Base-by-base conservation (phyloP, 495 filamentous ascomycete species). In the Amniculicola lignicola region DNA sequence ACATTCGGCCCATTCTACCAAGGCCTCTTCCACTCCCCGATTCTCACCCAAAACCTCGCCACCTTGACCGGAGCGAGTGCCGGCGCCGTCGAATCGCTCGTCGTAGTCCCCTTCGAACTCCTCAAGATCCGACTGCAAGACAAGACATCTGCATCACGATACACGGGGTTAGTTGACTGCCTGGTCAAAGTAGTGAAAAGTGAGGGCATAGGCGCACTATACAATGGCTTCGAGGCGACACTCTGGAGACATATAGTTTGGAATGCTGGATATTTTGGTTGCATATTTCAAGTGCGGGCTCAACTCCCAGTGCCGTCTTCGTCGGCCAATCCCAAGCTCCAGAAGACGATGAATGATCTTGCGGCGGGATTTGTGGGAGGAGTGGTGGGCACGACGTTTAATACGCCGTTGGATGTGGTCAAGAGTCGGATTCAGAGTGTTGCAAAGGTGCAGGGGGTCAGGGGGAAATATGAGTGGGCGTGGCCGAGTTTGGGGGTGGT, bases 361-460 rank as follows among this genome's bases (percentile, higher is more conserved):
- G 50, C 50, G 11, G 57, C 57, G 5, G 57, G 57, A 12, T 60
- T 60, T 31, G 57, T 60, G 3, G 57, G 57, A 1, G 57, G 57
- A 1, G 24, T 60, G n/a, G 57, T 51, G n/a, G 57, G 57, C 0
- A 60, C 57, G n/a, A 60, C 57, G 39, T 51, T 54, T 4, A 60
- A 60, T 28, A 60, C 57, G 16, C 57, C 57, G 42, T 38, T 60
- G 4, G 57, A 60, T 50, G 57, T 60, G 18, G 57, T 60, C 15
- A 60, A 60, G 57, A 60, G 57, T 40, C 21, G 57, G 24, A 60
- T 60, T 24, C 57, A 60, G 39, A 54, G 49, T 36, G 57, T 54
- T 11, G 49, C 49, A n/a, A 60, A 60, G 43, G 51, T 54, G 14
- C 5, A 48, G 25, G 57, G 57, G 2, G 48, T 52, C 1, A 44